Evolutionary conservation across 2,329 filamentous ascomycete genomes (phyloP).

Genomic region (Lasiodiplodia theobromae): DNA sequence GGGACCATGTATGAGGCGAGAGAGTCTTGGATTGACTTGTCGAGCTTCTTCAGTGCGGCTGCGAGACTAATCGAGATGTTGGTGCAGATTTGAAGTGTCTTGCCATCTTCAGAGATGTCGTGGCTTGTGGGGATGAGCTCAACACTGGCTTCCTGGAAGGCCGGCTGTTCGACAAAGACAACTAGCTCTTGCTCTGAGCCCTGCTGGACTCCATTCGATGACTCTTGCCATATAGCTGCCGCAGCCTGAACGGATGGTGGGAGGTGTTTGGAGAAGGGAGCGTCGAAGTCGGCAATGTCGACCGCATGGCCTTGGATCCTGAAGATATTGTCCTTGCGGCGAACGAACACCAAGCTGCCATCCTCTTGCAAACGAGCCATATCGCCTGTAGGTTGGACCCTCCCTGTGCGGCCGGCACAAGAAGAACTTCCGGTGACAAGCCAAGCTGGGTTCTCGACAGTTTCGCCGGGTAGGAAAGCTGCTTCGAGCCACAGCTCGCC

Average conservation of each 20-base stretch:
- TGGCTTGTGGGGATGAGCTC: neutral
- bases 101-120: neutral
- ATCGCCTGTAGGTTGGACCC: constrained; percentile 47
- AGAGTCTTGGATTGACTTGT: constrained; percentile 29
- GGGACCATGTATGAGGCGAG: constrained; percentile 51
- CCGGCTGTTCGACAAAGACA: neutral
- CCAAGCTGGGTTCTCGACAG: constrained; percentile 43
- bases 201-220: neutral
- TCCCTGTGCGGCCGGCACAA: neutral
- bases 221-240: neutral
- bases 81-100: neutral
- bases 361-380: constrained; percentile 46
- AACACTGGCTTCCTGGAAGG: neutral
- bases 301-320: constrained; percentile 22
- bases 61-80: neutral
- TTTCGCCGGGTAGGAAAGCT: constrained; percentile 38
- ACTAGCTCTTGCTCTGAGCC: neutral
- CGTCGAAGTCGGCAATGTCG: constrained; percentile 48
- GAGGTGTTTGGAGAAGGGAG: constrained; percentile 43
- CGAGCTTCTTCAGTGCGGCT: constrained; percentile 10
- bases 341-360: constrained; percentile 41
- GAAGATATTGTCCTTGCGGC: constrained; percentile 34
- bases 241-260: neutral
- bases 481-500: constrained; percentile 54
- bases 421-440: constrained; percentile 43